Evolutionary conservation across 352 stramenopile genomes (phyloP), one percentile per base, ranked within the genome.

Genomic region (Paralagenidium karlingii): DNA sequence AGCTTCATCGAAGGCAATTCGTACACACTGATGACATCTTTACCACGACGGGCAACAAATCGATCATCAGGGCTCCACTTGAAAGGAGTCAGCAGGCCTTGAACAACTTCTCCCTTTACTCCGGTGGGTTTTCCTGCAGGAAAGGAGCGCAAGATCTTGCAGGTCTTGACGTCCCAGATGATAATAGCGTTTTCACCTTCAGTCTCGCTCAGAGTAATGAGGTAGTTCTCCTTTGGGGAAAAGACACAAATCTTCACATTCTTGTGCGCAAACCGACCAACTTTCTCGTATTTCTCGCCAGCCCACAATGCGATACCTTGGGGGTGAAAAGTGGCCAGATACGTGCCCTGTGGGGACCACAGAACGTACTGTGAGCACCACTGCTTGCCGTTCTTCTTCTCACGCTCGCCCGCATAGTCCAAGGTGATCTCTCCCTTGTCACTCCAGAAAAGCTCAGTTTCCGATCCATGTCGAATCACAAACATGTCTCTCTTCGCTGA

Each of bases 321-420:
- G 16, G 73, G 71, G 51, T 98, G 95, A 43, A 99, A 97, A n/a
- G 96, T 99, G 16, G 91, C 87, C 33, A 99, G 68, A 62, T 98
- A 98, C 42, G 74, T 95, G 40, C 96, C 96, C 37, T 96, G 84
- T 6, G 95, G 93, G 40, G 77, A 96, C 96, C 96, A 99, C 52
- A 96, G 68, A 38, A 97, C 88, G 58, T 98, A 98, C 57, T 96
- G 89, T 53, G 97, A 95, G 67, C 94, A 99, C 96, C 95, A 99
- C 55, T 89, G 68, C 53, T 97, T 94, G 34, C 93, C 93, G 25
- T 88, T 91, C 50, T 64, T 64, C 68, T 98, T 98, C 60, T 98
- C 94, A 11, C 94, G 78, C 42, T 82, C 79, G 15, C 94, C 95
- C 47, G 91, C 94, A 43, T 99, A 99, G 43, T 97, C 91, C 5